A percentile compares a stretch with the other conserved stretches of the same genome.
Conservation (phyloP, 1,284 basidiomycete species). For the Garcileccinum viscosum region DNA sequence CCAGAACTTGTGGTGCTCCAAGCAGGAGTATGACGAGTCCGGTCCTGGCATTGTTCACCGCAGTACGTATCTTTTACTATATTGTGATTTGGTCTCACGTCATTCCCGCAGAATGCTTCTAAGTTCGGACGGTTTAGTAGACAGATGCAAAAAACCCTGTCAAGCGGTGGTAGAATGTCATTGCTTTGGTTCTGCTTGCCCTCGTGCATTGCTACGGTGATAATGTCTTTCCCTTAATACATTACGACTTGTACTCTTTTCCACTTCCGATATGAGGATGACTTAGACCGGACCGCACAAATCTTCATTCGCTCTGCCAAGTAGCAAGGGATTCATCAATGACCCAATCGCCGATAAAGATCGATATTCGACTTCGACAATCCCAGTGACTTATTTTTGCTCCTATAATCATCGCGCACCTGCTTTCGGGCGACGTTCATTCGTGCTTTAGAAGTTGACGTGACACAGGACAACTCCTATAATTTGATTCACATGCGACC, state of each 20-base stretch:
- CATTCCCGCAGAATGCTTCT: slow-evolving; percentile 42
- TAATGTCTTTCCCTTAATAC: slow-evolving; percentile 28
- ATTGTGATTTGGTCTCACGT: not conserved
- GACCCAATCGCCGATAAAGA: not conserved
- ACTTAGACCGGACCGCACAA: not conserved
- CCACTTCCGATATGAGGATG: not conserved
- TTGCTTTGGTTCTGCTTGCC: slow-evolving; percentile 23
- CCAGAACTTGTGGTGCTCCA: slow-evolving; percentile 93
- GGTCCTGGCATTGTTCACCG: slow-evolving; percentile 87
- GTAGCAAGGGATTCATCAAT: not conserved
- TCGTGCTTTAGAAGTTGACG: not conserved
- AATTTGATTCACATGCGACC: not conserved
- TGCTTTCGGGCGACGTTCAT: not conserved
- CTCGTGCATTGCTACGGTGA: slow-evolving; percentile 23
- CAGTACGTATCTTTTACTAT: slow-evolving; percentile 51
- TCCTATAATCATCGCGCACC: too few species aligned
- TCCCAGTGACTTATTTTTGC: too few species aligned
- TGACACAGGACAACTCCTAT: not conserved
- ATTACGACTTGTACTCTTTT: slow-evolving; percentile 32
- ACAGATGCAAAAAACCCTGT: slow-evolving; percentile 25
- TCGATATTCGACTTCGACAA: too few species aligned
- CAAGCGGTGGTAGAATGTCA: slow-evolving; percentile 35
- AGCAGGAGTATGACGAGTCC: slow-evolving; percentile 91
- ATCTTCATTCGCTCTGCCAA: not conserved
- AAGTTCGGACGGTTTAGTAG: slow-evolving; percentile 27